A percentile compares a stretch with the other conserved stretches of the same genome.
These are phyloP conservation scores for Penicillium psychrosexuale DNA, from an alignment of 2,329 filamentous ascomycete species.

Conservation along the genomic window DNA sequence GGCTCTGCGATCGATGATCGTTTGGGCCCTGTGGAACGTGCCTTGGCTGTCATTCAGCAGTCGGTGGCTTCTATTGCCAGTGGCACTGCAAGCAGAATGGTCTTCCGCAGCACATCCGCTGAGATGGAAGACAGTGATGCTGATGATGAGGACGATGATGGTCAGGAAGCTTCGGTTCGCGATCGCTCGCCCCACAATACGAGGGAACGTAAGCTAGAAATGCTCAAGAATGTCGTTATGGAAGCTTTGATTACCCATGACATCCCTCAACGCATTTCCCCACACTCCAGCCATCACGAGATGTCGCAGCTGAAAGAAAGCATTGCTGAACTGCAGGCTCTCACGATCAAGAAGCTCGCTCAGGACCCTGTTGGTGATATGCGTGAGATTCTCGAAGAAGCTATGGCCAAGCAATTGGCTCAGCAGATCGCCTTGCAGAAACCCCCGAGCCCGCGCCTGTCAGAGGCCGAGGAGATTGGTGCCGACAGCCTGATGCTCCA, in stretches of 20 bases:
- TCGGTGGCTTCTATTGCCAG: conserved; percentile 60
- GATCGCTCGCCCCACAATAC: conserved; percentile 67
- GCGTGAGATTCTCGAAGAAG: conserved; percentile 61
- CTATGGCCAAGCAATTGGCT: conserved; percentile 57
- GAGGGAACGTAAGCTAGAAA: conserved; percentile 75
- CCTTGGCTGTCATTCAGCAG: conserved; percentile 72
- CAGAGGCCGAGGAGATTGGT: conserved; percentile 53
- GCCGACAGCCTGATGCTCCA: conserved; percentile 53
- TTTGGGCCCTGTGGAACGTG: conserved; percentile 75
- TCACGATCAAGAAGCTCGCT: conserved; percentile 37
- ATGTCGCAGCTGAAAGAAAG: conserved; percentile 40
- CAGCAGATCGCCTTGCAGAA: conserved; percentile 30
- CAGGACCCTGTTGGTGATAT: conserved; percentile 52
- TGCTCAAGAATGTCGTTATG: conserved; percentile 66
- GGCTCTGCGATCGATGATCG: conserved; percentile 71
- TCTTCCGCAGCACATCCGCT: conserved; percentile 65
- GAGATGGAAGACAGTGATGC: conserved; percentile 78
- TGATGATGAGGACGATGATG: conserved; percentile 81
- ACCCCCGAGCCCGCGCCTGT: conserved; percentile 42
- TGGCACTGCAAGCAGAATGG: conserved; percentile 56
- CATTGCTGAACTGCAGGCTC: conserved; percentile 41
- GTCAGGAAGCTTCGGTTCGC: conserved; percentile 55
- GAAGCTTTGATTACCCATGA: conserved; percentile 60
- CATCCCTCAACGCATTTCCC: conserved; percentile 24
- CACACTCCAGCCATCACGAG: conserved; percentile 33